Base-by-base conservation (phyloP, 768 basidiomycete genomes). In the Tylopilus sp. region DNA sequence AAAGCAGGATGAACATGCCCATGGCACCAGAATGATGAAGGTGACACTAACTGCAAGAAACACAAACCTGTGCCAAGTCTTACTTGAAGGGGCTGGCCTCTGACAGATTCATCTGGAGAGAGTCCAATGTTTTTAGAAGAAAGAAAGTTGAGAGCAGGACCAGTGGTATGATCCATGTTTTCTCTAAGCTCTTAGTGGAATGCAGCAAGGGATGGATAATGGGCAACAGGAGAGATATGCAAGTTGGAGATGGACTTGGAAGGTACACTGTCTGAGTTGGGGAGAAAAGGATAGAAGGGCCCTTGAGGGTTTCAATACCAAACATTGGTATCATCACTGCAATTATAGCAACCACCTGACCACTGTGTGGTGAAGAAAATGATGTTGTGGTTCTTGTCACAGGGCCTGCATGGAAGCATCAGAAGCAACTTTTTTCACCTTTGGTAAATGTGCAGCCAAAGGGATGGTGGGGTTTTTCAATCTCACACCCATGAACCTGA, bases 331-430 rank as follows among this genome's bases (percentile, higher is more conserved):
- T 98, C 95, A 16, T n/a, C n/a, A n/a, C 93, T 92, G 62, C 96
- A 98, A 70, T 98, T 93, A 65, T 96, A 99, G 60, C 91, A 94
- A 6, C 93, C 90, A 8, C 93, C 89, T 0, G 89, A 86, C 60
- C 97, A 92, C 53, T 91, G 90, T 9, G 89, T 86, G 59, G 96
- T 88, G 71, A 91, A 92, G 74, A 98, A 95, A 54, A 88, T 87
- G 61, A 98, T 85, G 58, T 92, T 96, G 73, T 98, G 96, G 41
- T 84, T 84, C 21, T 75, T 72, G 66, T 98, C n/a, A n/a, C 96
- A 52, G 87, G 78, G n/a, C 89, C 88, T 1, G 88, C 81, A 61
- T 90, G 86, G 72, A 95, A 98, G 70, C 97, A 96, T 45, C 92
- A 79, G 70, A 94, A 96, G 61, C 93, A 93, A 61, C 86, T 86